Evolutionary conservation across 2,329 filamentous ascomycete species (phyloP).

Genomic region (Diaporthe sp.): DNA sequence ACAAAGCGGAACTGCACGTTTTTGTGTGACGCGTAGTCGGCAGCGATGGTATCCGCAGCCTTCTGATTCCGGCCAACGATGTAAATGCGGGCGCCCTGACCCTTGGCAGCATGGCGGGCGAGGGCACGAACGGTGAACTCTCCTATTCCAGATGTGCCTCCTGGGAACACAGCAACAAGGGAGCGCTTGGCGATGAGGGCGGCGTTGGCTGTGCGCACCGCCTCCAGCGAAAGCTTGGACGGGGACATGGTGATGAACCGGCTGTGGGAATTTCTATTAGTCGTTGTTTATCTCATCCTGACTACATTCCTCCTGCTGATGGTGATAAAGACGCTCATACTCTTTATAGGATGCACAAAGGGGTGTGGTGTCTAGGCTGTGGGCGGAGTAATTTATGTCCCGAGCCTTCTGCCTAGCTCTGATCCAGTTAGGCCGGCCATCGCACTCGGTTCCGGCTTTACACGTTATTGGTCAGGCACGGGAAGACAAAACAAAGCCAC

Average conservation of each 20-base stretch:
- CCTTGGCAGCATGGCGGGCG: background rate
- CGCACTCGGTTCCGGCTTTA: background rate
- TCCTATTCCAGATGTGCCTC: background rate
- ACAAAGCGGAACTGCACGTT: background rate
- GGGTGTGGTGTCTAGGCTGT: background rate
- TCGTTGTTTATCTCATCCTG: background rate
- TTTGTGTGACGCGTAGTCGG: background rate
- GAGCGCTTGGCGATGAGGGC: background rate
- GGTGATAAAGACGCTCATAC: background rate
- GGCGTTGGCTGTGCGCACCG: background rate
- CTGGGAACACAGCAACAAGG: background rate
- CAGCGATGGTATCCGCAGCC: background rate
- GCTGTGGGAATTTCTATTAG: background rate
- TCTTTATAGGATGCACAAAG: background rate
- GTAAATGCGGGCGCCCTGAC: background rate
- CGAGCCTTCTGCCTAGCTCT: background rate
- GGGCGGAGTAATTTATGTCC: background rate
- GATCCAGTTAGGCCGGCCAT: background rate
- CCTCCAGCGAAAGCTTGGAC: conserved; percentile 2
- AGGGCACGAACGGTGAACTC: background rate
- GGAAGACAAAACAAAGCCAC: background rate
- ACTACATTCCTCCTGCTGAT: background rate
- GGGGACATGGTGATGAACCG: background rate
- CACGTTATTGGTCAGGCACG: background rate
- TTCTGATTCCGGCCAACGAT: background rate